Evolutionary conservation across 2,329 filamentous ascomycete genomes (phyloP).

Genomic region (Penicillium sp.): DNA sequence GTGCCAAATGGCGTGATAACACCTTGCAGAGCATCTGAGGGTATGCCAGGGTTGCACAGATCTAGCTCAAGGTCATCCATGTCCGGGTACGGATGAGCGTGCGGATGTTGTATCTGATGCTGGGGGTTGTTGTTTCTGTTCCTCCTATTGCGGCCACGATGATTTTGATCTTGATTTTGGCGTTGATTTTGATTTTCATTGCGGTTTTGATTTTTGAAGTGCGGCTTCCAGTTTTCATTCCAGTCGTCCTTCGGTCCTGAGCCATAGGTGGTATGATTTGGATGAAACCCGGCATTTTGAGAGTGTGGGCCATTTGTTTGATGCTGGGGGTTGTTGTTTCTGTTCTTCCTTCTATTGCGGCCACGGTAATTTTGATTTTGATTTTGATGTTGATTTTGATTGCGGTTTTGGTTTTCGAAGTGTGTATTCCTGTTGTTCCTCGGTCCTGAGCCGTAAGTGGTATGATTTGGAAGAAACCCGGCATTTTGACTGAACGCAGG

Average conservation of each 20-base stretch:
- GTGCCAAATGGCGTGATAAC: too few species aligned
- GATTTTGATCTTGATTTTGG: neutral
- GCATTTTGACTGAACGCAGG: constrained; percentile 6
- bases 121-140: neutral
- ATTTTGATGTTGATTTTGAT: neutral
- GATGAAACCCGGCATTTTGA: constrained; percentile 1
- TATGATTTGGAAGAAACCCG: neutral
- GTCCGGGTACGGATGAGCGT: neutral
- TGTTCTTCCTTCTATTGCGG: neutral
- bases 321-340: neutral
- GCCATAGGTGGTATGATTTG: constrained; percentile 8
- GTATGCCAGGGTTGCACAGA: too few species aligned
- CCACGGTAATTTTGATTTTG: neutral
- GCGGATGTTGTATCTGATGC: neutral
- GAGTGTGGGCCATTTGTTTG: too few species aligned
- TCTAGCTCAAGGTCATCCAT: neutral
- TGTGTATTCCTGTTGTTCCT: constrained; percentile 4
- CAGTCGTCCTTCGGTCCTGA: constrained; percentile 7
- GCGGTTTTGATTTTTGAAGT: neutral
- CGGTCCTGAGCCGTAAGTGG: constrained; percentile 12
- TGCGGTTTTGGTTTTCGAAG: neutral
- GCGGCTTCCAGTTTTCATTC: too few species aligned
- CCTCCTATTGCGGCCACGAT: neutral
- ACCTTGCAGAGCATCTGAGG: too few species aligned
- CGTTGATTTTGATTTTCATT: too few species aligned